Conservation (phyloP, 2,329 filamentous ascomycete species). For the Nemania serpens region DNA sequence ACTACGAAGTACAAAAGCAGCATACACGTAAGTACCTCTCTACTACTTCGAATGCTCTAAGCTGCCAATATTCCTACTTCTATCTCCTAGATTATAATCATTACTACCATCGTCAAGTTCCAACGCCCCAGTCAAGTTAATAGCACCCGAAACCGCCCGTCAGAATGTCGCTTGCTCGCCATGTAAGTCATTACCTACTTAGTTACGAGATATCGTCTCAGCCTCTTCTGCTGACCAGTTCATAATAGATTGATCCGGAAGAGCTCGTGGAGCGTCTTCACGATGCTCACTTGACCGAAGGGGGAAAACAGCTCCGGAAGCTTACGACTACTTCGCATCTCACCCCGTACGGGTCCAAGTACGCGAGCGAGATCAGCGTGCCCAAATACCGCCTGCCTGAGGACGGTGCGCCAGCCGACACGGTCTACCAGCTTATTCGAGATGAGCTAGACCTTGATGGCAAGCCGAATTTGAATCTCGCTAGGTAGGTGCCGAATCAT, state of each 20-base stretch:
- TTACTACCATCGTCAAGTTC: background rate
- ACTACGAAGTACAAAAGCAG: too few species aligned
- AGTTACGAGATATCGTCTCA: background rate
- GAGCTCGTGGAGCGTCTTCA: conserved; percentile 59
- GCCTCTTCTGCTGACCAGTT: background rate
- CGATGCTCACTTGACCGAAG: conserved; percentile 47
- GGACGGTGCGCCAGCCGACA: conserved; percentile 63
- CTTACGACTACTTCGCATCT: conserved; percentile 53
- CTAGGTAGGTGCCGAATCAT: conserved; percentile 46
- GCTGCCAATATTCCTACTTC: too few species aligned
- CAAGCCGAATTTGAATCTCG: conserved; percentile 69
- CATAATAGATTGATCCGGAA: conserved; percentile 57
- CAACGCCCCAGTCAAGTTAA: background rate
- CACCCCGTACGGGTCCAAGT: conserved; percentile 62
- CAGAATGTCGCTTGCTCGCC: conserved; percentile 24
- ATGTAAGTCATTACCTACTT: conserved; percentile 5
- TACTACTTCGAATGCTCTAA: too few species aligned
- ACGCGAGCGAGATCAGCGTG: conserved; percentile 58
- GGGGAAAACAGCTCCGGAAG: conserved; percentile 44
- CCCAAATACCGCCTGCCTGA: conserved; percentile 64
- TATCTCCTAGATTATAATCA: too few species aligned
- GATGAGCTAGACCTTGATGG: conserved; percentile 69
- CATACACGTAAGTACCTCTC: too few species aligned
- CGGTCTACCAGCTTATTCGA: conserved; percentile 67
- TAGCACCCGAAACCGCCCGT: background rate